Percentiles rank a stretch among this genome's conserved stretches.
Conservation (phyloP, 305 asterid species). For the Withania somnifera region DNA sequence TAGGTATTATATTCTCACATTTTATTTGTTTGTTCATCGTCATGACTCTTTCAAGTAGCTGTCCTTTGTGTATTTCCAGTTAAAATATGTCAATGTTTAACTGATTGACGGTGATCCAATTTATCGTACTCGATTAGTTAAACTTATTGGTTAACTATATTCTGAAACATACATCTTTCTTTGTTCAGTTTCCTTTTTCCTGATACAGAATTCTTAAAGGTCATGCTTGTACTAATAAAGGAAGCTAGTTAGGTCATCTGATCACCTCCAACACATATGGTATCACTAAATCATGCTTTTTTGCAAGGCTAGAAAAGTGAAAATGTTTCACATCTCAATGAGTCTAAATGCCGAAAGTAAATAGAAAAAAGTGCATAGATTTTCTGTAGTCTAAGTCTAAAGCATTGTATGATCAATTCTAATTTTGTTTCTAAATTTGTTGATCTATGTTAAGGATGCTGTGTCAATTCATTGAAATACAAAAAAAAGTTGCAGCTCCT, state of each 20-base stretch:
- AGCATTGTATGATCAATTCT: neutral
- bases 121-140: neutral
- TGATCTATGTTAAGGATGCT: neutral
- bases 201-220: neutral
- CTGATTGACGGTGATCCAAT: neutral
- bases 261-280: neutral
- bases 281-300: neutral
- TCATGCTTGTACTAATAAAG: neutral
- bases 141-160: neutral
- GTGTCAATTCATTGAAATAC: neutral
- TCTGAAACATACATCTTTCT: neutral
- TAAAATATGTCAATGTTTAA: neutral
- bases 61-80: neutral
- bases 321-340: neutral
- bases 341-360: neutral
- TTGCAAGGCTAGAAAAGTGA: neutral
- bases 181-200: neutral
- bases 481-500: neutral
- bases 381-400: neutral
- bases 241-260: neutral
- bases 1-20: slow-evolving; percentile 33
- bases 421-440: neutral
- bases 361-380: neutral
- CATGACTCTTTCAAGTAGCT: neutral
- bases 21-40: neutral